Evolutionary conservation across 495 filamentous ascomycete genomes (phyloP).

Genomic region (Talaromyces adpressus): DNA sequence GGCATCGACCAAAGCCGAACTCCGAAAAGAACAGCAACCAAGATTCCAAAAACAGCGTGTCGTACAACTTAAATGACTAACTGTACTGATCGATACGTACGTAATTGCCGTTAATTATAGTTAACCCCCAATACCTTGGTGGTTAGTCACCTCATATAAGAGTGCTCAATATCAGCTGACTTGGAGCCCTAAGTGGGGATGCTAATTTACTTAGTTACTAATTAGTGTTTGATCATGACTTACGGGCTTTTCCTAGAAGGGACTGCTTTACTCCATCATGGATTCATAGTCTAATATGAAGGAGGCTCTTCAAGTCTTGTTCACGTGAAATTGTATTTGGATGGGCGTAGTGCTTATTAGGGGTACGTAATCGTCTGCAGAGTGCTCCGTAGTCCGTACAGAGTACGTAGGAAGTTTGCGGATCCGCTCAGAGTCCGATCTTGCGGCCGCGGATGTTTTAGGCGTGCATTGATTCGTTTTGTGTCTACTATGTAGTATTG

Average conservation of each 20-base stretch:
- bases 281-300: too few relatives aligned
- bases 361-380: background rate
- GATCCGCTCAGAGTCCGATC: background rate
- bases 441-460: background rate
- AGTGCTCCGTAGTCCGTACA: too few relatives aligned
- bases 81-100: too few relatives aligned
- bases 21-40: background rate
- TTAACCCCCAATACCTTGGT: background rate
- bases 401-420: too few relatives aligned
- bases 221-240: background rate
- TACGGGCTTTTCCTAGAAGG: background rate
- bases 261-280: background rate
- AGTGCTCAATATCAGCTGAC: conserved; percentile 1
- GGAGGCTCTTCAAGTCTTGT: background rate
- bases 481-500: too few relatives aligned
- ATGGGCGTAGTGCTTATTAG: background rate
- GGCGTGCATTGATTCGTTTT: too few relatives aligned
- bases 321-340: background rate
- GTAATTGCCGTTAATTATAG: background rate
- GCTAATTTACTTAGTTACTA: background rate
- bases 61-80: too few relatives aligned
- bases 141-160: background rate
- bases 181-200: background rate
- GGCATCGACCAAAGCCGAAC: background rate
- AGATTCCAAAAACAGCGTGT: too few relatives aligned